phyloP scores from a whole-genome alignment of 2,329 filamentous ascomycete genomes.

The Arthrinium phaeospermum region DNA sequence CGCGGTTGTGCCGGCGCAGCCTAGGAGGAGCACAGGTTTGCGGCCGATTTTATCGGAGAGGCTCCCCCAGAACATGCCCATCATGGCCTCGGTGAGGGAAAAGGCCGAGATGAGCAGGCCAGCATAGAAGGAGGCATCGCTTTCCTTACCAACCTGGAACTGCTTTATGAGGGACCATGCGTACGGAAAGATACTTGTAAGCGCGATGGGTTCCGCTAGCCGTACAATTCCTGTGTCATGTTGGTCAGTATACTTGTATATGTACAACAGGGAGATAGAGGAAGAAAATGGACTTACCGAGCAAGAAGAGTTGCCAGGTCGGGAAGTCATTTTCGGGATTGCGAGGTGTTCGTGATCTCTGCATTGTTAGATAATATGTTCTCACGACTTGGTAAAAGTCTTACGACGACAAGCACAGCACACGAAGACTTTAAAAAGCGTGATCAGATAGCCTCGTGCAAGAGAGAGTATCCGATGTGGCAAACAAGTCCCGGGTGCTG shows the following conservation, averaged over 20 bases:
- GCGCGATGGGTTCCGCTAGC: slow-evolving; percentile 87
- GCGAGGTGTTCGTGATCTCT: slow-evolving; percentile 42
- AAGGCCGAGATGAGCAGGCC: slow-evolving; percentile 88
- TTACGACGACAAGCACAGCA: slow-evolving; percentile 53
- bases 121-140: slow-evolving; percentile 86
- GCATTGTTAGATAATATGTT: slow-evolving; percentile 59
- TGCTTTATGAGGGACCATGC: slow-evolving; percentile 83
- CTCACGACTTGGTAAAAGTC: slow-evolving; percentile 43
- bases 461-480: background rate
- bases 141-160: slow-evolving; percentile 72
- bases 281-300: slow-evolving; percentile 65
- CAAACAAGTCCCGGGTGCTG: slow-evolving; percentile 1
- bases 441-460: background rate
- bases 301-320: slow-evolving; percentile 78
- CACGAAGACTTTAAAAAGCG: slow-evolving; percentile 27
- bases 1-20: slow-evolving; percentile 81
- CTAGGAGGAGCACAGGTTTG: slow-evolving; percentile 83
- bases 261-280: too few relatives aligned
- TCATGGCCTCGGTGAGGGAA: slow-evolving; percentile 79
- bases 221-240: slow-evolving; percentile 77
- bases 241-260: background rate
- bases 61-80: slow-evolving; percentile 87
- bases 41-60: slow-evolving; percentile 83
- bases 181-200: slow-evolving; percentile 94
- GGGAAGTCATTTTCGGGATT: slow-evolving; percentile 77